phyloP scores from a whole-genome alignment of 495 filamentous ascomycete species.

The Mytilinidion resinicola region DNA sequence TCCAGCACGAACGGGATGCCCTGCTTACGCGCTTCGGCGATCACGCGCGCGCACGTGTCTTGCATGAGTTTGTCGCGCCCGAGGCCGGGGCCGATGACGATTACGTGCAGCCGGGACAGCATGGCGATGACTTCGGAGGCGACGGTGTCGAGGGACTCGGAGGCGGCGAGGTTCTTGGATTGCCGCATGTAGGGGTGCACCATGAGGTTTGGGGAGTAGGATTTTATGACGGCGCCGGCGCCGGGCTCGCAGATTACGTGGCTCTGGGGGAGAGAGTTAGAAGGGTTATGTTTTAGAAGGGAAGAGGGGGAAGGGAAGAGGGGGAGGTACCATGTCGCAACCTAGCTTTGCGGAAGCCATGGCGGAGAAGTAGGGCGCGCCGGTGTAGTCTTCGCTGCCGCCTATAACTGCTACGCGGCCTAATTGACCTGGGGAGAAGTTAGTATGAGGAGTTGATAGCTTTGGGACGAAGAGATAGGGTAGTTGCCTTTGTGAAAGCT shows the following conservation, averaged over 20 bases:
- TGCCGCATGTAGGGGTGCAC: conserved; percentile 94
- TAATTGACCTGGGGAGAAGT: conserved; percentile 61
- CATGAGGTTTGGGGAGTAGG: conserved; percentile 97
- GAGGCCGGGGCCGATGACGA: conserved; percentile 90
- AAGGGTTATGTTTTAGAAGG: not conserved
- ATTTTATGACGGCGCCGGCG: conserved; percentile 82
- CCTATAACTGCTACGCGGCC: conserved; percentile 92
- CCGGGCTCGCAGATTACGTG: conserved; percentile 93
- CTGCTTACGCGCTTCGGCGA: conserved; percentile 66
- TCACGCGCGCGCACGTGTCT: conserved; percentile 71
- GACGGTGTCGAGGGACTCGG: conserved; percentile 46
- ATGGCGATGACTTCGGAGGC: conserved; percentile 69
- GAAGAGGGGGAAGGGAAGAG: conserved; percentile 2
- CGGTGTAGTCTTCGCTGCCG: conserved; percentile 92
- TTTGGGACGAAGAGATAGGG: not conserved
- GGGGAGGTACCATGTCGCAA: conserved; percentile 33
- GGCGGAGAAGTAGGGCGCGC: conserved; percentile 95
- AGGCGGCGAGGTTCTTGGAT: conserved; percentile 41
- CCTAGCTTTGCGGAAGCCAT: conserved; percentile 86
- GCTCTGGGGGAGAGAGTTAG: conserved; percentile 48
- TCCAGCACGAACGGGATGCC: conserved; percentile 82
- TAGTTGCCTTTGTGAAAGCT: conserved; percentile 88
- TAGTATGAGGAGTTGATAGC: conserved; percentile 9
- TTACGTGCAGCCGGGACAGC: conserved; percentile 78
- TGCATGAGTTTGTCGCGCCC: conserved; percentile 88